A percentile compares a stretch with the other conserved stretches of the same genome.
phyloP scores from a whole-genome alignment of 2,329 filamentous ascomycete genomes.

The Plenodomus tracheiphilus region DNA sequence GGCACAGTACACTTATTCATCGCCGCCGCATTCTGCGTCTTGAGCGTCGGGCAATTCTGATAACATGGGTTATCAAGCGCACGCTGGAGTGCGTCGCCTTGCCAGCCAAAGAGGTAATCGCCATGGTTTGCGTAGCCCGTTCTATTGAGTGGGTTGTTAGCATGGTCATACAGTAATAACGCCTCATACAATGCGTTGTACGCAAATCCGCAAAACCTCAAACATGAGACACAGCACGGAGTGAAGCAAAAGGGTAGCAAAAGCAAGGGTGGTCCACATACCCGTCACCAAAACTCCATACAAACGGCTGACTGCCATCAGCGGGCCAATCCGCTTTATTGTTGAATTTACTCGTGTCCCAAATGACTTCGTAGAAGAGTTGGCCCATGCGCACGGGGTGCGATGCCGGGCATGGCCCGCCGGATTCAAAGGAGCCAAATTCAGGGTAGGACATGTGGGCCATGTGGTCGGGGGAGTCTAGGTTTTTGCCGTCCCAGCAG shows the following conservation, averaged over 20 bases:
- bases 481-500: constrained; percentile 30
- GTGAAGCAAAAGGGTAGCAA: neutral
- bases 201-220: too few species aligned
- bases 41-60: constrained; percentile 49
- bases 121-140: constrained; percentile 56
- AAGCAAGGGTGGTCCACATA: neutral
- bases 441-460: constrained; percentile 27
- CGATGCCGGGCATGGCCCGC: constrained; percentile 49
- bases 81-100: constrained; percentile 53
- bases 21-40: constrained; percentile 49
- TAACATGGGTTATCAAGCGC: constrained; percentile 40
- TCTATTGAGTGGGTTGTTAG: constrained; percentile 8
- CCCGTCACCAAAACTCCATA: constrained; percentile 41
- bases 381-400: constrained; percentile 48
- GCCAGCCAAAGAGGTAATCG: constrained; percentile 59
- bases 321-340: constrained; percentile 26
- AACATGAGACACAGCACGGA: too few species aligned
- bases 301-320: constrained; percentile 38
- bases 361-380: constrained; percentile 34
- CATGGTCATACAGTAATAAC: too few species aligned
- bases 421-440: constrained; percentile 15
- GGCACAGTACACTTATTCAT: constrained; percentile 54
- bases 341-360: constrained; percentile 41
- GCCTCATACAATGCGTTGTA: too few species aligned
- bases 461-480: constrained; percentile 31